phyloP scores from a whole-genome alignment of 805 yeast genomes.

The Sugiyamaella valdiviana region DNA sequence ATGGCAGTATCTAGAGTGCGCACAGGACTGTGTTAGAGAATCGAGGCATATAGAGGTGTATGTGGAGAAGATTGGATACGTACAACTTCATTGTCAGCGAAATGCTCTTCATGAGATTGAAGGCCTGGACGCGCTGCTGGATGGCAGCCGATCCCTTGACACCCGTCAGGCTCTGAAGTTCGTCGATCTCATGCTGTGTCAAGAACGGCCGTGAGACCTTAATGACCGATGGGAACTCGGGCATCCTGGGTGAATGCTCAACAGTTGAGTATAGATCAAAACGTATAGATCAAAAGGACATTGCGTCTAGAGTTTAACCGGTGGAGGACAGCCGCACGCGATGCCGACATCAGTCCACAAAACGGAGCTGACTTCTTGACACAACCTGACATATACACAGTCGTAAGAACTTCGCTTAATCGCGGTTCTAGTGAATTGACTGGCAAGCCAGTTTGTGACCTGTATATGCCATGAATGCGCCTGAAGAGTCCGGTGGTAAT shows the following conservation, averaged over 20 bases:
- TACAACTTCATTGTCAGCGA: conserved; percentile 17
- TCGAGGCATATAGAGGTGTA: background rate
- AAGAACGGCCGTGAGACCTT: conserved; percentile 51
- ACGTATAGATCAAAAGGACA: no score
- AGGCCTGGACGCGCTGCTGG: conserved; percentile 41
- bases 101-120: conserved; percentile 17
- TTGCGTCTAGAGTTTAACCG: no score
- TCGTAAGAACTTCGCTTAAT: no score
- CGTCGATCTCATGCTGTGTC: conserved; percentile 47
- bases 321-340: no score
- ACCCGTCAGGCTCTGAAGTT: conserved; percentile 44
- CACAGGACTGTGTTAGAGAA: conserved; percentile 40
- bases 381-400: no score
- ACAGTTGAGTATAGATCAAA: background rate
- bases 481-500: no score
- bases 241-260: background rate
- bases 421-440: no score
- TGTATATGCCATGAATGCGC: no score
- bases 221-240: conserved; percentile 16
- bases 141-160: conserved; percentile 46
- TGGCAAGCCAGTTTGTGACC: no score
- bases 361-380: no score
- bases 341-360: no score
- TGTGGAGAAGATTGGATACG: no score
- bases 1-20: conserved; percentile 64